A percentile compares a stretch with the other conserved stretches of the same genome.
Evolutionary conservation across 1,284 basidiomycete genomes (phyloP).

Genomic region (Rhodofomes roseus): DNA sequence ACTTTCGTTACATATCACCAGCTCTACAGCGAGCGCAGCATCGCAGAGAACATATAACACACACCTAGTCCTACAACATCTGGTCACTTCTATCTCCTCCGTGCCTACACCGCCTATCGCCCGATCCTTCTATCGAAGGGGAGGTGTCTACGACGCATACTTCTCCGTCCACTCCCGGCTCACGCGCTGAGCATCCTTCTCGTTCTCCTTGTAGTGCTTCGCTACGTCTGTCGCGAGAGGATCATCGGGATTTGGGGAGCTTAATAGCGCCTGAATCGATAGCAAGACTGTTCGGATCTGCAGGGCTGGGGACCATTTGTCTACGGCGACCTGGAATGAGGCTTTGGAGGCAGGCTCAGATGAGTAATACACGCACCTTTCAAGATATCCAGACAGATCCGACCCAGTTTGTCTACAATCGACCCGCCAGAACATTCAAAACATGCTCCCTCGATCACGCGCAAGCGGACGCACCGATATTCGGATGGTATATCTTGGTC

Average conservation of each 20-base stretch:
- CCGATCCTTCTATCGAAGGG: background rate
- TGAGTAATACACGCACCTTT: constrained; percentile 57
- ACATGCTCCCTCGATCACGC: background rate
- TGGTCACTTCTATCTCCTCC: background rate
- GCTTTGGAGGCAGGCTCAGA: background rate
- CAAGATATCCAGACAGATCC: constrained; percentile 97
- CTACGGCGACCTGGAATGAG: constrained; percentile 37
- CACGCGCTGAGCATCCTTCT: constrained; percentile 86
- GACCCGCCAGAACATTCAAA: background rate
- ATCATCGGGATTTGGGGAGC: constrained; percentile 97
- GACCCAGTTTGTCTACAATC: constrained; percentile 86
- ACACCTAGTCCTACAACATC: constrained; percentile 3
- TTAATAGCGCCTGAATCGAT: constrained; percentile 93
- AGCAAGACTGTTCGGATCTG: constrained; percentile 98
- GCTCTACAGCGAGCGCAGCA: background rate
- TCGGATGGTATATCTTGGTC: constrained; percentile 99
- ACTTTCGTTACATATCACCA: background rate
- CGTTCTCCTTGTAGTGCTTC: constrained; percentile 98
- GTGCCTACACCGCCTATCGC: background rate
- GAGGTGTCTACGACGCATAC: constrained; percentile 48
- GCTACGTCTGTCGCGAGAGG: constrained; percentile 98
- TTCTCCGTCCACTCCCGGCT: constrained; percentile 91
- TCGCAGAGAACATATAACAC: background rate
- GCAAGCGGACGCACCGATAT: constrained; percentile 74
- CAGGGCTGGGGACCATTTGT: constrained; percentile 98